Percentiles rank a stretch among this genome's conserved stretches.
Conservation (phyloP, 768 basidiomycete genomes). For the Cubamyces sp. region DNA sequence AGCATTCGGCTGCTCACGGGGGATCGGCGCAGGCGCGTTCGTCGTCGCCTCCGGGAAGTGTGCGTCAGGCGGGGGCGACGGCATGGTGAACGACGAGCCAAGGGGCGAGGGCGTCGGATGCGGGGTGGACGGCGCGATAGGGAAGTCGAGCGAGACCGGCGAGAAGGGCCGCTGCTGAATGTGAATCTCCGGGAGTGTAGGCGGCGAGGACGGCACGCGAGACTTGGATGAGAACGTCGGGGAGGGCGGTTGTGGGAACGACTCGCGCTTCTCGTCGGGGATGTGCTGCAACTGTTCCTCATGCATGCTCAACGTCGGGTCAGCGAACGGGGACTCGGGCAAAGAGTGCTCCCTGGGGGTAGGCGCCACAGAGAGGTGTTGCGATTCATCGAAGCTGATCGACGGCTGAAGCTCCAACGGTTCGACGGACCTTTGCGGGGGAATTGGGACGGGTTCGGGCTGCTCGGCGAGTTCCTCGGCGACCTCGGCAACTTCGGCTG, state of each 20-base stretch:
- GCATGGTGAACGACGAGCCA: slow-evolving; percentile 26
- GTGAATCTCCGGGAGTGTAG: slow-evolving; percentile 56
- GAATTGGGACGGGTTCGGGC: slow-evolving; percentile 6
- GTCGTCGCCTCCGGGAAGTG: slow-evolving; percentile 24
- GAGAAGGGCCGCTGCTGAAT: slow-evolving; percentile 49
- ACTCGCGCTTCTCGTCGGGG: slow-evolving; percentile 16
- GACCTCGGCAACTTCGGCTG: slow-evolving; percentile 26
- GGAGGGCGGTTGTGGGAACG: slow-evolving; percentile 33
- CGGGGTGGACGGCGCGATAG: slow-evolving; percentile 21
- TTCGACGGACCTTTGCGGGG: slow-evolving; percentile 8
- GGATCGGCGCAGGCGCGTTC: neutral
- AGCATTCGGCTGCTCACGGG: neutral
- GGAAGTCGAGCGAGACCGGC: slow-evolving; percentile 37
- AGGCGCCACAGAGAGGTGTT: slow-evolving; percentile 10
- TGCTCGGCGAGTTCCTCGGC: slow-evolving; percentile 18
- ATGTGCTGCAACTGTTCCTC: slow-evolving; percentile 21
- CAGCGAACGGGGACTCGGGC: slow-evolving; percentile 37
- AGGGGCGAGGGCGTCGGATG: slow-evolving; percentile 33
- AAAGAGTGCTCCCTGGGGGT: slow-evolving; percentile 20
- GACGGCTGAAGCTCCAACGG: slow-evolving; percentile 22
- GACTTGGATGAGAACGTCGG: slow-evolving; percentile 39
- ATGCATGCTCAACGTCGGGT: slow-evolving; percentile 23
- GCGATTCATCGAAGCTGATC: slow-evolving; percentile 15
- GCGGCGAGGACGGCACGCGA: slow-evolving; percentile 54
- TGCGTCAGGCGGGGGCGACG: slow-evolving; percentile 23